A percentile compares a stretch with the other conserved stretches of the same genome.
phyloP scores from a whole-genome alignment of 2,329 filamentous ascomycete genomes.

The Graphiopsis chlorocephala region DNA sequence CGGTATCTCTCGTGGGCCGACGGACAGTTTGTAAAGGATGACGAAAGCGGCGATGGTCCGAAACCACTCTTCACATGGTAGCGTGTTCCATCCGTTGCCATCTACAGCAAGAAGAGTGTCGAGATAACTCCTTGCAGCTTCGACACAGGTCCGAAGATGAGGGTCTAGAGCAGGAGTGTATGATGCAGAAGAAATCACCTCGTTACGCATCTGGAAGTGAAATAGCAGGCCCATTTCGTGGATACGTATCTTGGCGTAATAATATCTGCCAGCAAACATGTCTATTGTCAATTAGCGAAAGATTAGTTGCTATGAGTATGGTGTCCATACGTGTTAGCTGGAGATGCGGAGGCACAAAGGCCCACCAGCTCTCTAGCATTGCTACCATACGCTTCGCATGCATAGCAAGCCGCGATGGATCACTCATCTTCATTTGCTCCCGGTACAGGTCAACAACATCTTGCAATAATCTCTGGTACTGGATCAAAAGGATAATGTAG shows the following conservation, averaged over 20 bases:
- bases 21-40: slow-evolving; percentile 10
- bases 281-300: not conserved
- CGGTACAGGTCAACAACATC: not conserved
- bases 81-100: not conserved
- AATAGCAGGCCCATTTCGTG: slow-evolving; percentile 8
- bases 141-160: not conserved
- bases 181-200: not conserved
- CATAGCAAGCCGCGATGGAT: not conserved
- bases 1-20: not conserved
- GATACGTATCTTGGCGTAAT: slow-evolving; percentile 8
- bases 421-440: not conserved
- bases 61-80: slow-evolving; percentile 5
- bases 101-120: slow-evolving; percentile 2
- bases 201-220: not conserved
- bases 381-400: not conserved
- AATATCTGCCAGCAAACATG: not conserved
- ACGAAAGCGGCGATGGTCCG: slow-evolving; percentile 4
- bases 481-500: not conserved
- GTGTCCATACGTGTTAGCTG: not conserved
- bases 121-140: slow-evolving; percentile 4
- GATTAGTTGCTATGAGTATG: not conserved
- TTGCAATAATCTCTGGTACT: not conserved
- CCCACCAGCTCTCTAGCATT: not conserved
- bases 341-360: not conserved
- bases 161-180: not conserved